Evolutionary conservation across 495 filamentous ascomycete species (phyloP).

Genomic region (Lophiotrema nucula): DNA sequence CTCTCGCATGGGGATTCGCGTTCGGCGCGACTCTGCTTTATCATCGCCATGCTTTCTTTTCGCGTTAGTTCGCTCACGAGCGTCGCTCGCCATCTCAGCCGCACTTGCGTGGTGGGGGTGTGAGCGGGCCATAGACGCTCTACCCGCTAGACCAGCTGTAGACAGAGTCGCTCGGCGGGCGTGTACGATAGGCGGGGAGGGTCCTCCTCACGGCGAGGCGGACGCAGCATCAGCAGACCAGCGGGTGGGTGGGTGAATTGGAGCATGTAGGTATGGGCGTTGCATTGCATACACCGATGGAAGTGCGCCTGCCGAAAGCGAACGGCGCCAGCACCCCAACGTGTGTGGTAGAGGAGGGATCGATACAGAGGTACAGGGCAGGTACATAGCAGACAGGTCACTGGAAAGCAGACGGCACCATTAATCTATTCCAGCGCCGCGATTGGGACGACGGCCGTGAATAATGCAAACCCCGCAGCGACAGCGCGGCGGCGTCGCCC

Average conservation of each 20-base stretch:
- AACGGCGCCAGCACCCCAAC: no score
- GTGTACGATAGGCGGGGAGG: conserved; percentile 27
- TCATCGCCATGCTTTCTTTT: conserved; percentile 32
- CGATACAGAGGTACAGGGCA: no score
- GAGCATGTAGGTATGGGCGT: neutral
- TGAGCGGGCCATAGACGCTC: conserved; percentile 13
- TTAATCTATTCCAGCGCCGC: conserved; percentile 29
- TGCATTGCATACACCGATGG: conserved; percentile 17
- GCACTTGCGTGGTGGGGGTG: conserved; percentile 21
- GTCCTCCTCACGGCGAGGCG: neutral
- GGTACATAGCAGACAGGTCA: conserved; percentile 19
- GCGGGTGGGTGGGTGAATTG: neutral
- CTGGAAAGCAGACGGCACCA: conserved; percentile 11
- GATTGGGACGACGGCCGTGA: no score
- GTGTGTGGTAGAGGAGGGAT: no score
- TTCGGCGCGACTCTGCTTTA: conserved; percentile 28
- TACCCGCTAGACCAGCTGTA: neutral
- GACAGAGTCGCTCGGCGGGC: neutral
- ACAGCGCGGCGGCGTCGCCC: no score
- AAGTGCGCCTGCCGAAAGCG: no score
- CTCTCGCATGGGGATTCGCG: conserved; percentile 19
- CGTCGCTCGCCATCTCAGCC: conserved; percentile 20
- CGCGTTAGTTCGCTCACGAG: conserved; percentile 12
- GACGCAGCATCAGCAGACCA: neutral
- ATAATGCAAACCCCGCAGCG: no score